Conservation (phyloP, 2,329 filamentous ascomycete species). For the Xylaria polymorpha region DNA sequence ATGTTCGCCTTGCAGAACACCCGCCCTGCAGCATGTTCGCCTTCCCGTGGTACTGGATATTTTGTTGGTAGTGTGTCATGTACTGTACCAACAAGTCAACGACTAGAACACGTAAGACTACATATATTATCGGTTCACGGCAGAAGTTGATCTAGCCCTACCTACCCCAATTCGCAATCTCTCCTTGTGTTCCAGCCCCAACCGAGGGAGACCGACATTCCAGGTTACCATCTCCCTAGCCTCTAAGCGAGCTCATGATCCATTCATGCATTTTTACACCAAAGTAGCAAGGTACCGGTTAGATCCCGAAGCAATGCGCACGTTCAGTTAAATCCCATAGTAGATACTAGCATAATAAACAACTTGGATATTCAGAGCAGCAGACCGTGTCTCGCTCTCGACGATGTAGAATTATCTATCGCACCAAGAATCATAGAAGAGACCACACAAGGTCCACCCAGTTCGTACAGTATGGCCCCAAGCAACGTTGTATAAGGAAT, state of each 20-base stretch:
- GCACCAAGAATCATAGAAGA: conserved; percentile 34
- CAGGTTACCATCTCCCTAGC: background rate
- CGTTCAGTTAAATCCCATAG: background rate
- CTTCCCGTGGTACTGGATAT: background rate
- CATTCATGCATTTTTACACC: background rate
- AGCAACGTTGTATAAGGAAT: conserved; percentile 43
- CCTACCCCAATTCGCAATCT: background rate
- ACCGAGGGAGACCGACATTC: background rate
- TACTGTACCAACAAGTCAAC: background rate
- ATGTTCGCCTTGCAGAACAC: background rate
- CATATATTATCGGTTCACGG: background rate
- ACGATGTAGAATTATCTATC: conserved; percentile 29
- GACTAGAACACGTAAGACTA: background rate
- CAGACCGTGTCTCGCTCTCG: conserved; percentile 17
- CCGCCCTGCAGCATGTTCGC: background rate
- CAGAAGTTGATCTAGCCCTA: background rate
- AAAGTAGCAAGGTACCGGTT: background rate
- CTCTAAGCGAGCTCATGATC: background rate
- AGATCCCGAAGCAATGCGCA: background rate
- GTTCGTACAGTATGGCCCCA: conserved; percentile 39
- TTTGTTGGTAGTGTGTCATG: background rate
- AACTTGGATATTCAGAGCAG: conserved; percentile 15
- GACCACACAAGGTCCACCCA: conserved; percentile 37
- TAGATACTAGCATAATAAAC: background rate
- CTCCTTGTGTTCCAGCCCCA: background rate